Base-by-base conservation (phyloP, 2,329 filamentous ascomycete species). In the Mycosphaerella arachidis region DNA sequence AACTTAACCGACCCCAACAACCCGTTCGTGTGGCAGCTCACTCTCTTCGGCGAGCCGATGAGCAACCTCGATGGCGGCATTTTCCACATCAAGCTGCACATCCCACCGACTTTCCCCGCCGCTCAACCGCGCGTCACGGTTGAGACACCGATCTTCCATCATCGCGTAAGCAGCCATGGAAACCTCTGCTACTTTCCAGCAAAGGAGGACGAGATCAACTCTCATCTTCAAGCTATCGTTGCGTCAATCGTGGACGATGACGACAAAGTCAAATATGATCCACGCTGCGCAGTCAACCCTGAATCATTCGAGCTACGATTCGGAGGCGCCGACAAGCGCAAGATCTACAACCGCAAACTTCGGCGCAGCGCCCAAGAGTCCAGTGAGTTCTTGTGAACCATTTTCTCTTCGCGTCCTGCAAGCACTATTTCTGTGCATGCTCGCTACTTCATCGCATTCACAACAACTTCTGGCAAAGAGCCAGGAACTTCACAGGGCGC, bases 61-160 rank as follows among this genome's bases (percentile, higher is more conserved):
- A 96, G 92, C 6, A 92, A 96, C 51, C 84, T 97, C 1, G 93
- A 97, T 68, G 93, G 92, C 16, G 92, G 93, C 1, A 83, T 97
- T 62, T 93, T 97, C 78, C 85, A 85, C 62, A 88, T 97, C 73
- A 88, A 82, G 68, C 81, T 97, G 57, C 81, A 81, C 69, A 87
- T 97, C 69, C 96, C 91, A 68, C 87, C 91, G 6, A 84, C 86
- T 6, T 97, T 97, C 70, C 94, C 94, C 0, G 85, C 90, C 45
- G 90, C 95, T 67, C 91, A 96, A 68, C 94, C 93, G 27, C 86
- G 93, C 35, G 88, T 92, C 57, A 86, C 82, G 63, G 87, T 97
- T 64, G 84, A 92, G 69, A 93, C 91, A 0, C 82, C 84, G 4
- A 83, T 97, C 18, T 97, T 93, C 74, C 94, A 97, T 70, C 90